Conservation (phyloP, 306 rosid species). For the Malus sylvestris region DNA sequence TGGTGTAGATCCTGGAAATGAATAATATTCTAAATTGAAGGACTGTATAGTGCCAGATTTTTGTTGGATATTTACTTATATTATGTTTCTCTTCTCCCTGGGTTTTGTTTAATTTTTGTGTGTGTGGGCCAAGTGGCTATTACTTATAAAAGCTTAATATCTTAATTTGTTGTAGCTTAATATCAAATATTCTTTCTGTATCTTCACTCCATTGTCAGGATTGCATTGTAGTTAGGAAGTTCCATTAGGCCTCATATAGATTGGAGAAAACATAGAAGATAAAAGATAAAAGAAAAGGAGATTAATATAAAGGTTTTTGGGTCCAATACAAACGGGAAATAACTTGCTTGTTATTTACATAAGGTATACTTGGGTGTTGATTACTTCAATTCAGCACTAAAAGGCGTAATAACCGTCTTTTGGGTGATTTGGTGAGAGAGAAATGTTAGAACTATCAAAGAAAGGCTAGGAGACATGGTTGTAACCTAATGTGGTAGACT, state of each 20-base stretch:
- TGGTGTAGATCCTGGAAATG: neutral
- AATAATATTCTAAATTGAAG: neutral
- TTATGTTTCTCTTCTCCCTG: neutral
- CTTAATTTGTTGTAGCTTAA: neutral
- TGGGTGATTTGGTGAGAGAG: neutral
- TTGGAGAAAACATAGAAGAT: neutral
- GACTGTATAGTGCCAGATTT: neutral
- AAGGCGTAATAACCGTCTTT: neutral
- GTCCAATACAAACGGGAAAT: neutral
- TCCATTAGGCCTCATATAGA: too few relatives aligned
- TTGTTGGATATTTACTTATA: too few relatives aligned
- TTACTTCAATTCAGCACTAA: neutral
- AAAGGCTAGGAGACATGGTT: too few relatives aligned
- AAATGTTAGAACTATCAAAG: neutral
- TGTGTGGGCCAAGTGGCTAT: neutral
- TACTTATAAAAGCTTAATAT: neutral
- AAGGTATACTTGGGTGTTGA: neutral
- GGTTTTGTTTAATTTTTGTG: neutral
- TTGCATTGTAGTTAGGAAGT: neutral
- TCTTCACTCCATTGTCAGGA: neutral
- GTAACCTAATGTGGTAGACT: neutral
- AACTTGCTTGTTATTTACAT: neutral
- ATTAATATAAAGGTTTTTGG: neutral
- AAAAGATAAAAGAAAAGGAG: neutral
- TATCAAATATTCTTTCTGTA: neutral